Conservation (phyloP, 2,329 filamentous ascomycete genomes). For the Fusarium verticillioides region DNA sequence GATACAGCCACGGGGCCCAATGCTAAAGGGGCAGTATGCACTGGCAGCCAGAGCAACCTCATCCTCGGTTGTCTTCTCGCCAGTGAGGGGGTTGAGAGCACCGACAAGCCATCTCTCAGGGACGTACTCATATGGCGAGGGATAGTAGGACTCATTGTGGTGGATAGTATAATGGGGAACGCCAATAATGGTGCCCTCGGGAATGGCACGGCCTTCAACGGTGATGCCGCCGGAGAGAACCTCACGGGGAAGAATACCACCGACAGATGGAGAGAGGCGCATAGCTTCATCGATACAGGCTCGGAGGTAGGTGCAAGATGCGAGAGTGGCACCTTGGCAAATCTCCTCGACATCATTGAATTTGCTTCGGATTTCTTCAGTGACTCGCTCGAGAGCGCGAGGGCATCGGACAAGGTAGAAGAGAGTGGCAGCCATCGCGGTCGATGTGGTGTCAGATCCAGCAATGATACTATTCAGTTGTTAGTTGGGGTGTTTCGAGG, state of each 20-base stretch:
- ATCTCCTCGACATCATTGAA: constrained; percentile 67
- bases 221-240: constrained; percentile 65
- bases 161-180: constrained; percentile 76
- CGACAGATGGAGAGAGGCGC: constrained; percentile 70
- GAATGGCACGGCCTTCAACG: constrained; percentile 65
- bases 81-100: constrained; percentile 51
- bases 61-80: constrained; percentile 57
- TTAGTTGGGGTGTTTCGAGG: neutral
- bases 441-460: constrained; percentile 78
- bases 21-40: constrained; percentile 80
- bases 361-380: constrained; percentile 61
- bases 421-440: constrained; percentile 70
- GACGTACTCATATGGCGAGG: constrained; percentile 65
- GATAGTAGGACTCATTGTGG: constrained; percentile 72
- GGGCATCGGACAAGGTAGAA: constrained; percentile 71
- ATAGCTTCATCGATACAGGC: constrained; percentile 74
- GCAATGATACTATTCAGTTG: constrained; percentile 68
- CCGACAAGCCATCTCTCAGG: constrained; percentile 74
- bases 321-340: constrained; percentile 60
- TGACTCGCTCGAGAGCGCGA: constrained; percentile 58
- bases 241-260: constrained; percentile 69
- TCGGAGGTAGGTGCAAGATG: constrained; percentile 67
- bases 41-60: constrained; percentile 67
- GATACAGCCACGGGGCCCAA: constrained; percentile 77
- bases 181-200: constrained; percentile 70